Base-by-base conservation (phyloP, 2,329 filamentous ascomycete genomes). In the Exophiala calicioides region DNA sequence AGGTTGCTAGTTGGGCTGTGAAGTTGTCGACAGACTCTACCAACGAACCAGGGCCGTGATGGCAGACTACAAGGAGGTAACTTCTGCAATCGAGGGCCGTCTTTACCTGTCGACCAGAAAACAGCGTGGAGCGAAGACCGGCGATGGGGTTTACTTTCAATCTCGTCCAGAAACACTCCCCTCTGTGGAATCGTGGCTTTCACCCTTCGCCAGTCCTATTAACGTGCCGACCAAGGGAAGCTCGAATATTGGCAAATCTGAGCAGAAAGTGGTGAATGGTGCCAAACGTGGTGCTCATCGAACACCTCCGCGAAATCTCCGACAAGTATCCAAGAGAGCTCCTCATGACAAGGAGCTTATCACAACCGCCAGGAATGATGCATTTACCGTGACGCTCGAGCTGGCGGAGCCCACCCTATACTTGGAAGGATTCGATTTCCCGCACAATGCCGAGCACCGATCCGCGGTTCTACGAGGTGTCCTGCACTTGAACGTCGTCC, bases 41-140 rank as follows among this genome's bases (percentile, higher is more conserved):
- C n/a, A n/a, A n/a, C n/a, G n/a, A n/a, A n/a, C n/a, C n/a, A n/a
- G n/a, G n/a, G n/a, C n/a, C n/a, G n/a, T n/a, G 20, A 44, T 44
- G 40, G 40, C 34, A 36, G 40, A 32, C 2, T 44, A 35, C 21
- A 44, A 44, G 21, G 40, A 44, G 16, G 33, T 44, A 8, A 44
- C 40, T 27, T 44, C 40, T 2, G 40, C 40, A 5, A 35, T 44
- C 21, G 40, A 44, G 16, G 40, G 40, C 8, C 40, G 40, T 21
- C 40, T 44, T 23, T 44, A 35, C 13, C 19, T 44, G 27, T 44
- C 40, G 12, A 44, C 40, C 3, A 23, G 30, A 20, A 44, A 44
- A 16, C 30, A 27, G 8, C 31, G 29, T 32, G 40, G 30, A 16
- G 32, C 40, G 19, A 19, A 35, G 18, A 35, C 27, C 31, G 24